Evolutionary conservation across 225 moss, liverwort and hornwort species (phyloP).

Genomic region (Takakia lepidozioides): DNA sequence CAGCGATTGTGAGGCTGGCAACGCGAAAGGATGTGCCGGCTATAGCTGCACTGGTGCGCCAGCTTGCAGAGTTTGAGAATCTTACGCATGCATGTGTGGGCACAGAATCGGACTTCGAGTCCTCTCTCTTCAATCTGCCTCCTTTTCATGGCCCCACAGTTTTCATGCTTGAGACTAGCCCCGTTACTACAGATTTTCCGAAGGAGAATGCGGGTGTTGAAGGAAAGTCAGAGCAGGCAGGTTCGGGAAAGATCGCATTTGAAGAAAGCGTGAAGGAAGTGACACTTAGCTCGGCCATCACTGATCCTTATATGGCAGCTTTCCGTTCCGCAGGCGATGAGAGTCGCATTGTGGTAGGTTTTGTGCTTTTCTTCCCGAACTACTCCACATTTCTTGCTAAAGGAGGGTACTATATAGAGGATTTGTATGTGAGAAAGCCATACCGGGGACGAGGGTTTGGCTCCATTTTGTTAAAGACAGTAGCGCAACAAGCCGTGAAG

Average conservation of each 20-base stretch:
- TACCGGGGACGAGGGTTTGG: no score
- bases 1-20: conserved; percentile 40
- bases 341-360: no score
- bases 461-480: no score
- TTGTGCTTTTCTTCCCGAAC: no score
- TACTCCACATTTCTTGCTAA: no score
- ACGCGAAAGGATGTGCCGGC: conserved; percentile 22
- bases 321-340: conserved; percentile 9
- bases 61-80: conserved; percentile 51
- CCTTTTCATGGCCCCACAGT: conserved; percentile 52
- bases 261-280: conserved; percentile 28
- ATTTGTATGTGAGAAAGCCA: no score
- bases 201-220: neutral
- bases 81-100: conserved; percentile 28
- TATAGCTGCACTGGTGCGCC: conserved; percentile 31
- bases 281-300: conserved; percentile 23
- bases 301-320: conserved; percentile 15
- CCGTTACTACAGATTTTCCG: neutral
- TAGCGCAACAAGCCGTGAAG: no score
- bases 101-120: conserved; percentile 30
- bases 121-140: conserved; percentile 32
- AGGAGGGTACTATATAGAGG: no score
- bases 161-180: conserved; percentile 37
- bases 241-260: conserved; percentile 5
- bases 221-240: neutral